Evolutionary conservation across 768 basidiomycete genomes (phyloP).

Genomic region (Boletus sp.): DNA sequence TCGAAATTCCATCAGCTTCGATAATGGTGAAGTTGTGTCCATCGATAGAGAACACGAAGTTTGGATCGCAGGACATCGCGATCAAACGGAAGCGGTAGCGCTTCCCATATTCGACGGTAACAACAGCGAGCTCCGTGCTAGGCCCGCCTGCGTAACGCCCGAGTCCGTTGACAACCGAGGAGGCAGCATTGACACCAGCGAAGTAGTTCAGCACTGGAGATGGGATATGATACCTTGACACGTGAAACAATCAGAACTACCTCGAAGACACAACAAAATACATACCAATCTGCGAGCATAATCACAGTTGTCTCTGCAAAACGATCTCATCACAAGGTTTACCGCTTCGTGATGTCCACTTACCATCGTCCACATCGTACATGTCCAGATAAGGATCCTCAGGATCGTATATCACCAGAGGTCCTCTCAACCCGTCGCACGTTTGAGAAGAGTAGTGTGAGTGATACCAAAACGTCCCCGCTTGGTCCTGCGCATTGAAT

Average conservation of each 20-base stretch:
- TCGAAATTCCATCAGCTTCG: constrained; percentile 49
- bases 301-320: constrained; percentile 23
- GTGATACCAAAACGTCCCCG: constrained; percentile 37
- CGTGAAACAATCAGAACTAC: neutral
- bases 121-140: constrained; percentile 33
- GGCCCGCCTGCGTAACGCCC: constrained; percentile 36
- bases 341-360: neutral
- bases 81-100: constrained; percentile 50
- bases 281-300: constrained; percentile 26
- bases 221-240: constrained; percentile 20
- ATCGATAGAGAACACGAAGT: constrained; percentile 45
- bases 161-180: constrained; percentile 32
- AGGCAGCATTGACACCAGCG: constrained; percentile 11
- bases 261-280: neutral
- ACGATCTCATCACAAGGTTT: neutral
- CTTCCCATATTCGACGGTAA: constrained; percentile 35
- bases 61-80: constrained; percentile 43
- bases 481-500: constrained; percentile 13
- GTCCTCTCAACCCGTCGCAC: constrained; percentile 38
- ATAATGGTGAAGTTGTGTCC: constrained; percentile 37
- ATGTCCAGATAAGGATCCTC: constrained; percentile 35
- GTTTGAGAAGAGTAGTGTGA: constrained; percentile 37
- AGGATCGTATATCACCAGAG: constrained; percentile 42
- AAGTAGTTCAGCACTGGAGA: constrained; percentile 20
- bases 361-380: constrained; percentile 48